These are phyloP conservation scores for Aphanomyces cochlioides DNA, from an alignment of 352 stramenopile species.

Conservation along the genomic window DNA sequence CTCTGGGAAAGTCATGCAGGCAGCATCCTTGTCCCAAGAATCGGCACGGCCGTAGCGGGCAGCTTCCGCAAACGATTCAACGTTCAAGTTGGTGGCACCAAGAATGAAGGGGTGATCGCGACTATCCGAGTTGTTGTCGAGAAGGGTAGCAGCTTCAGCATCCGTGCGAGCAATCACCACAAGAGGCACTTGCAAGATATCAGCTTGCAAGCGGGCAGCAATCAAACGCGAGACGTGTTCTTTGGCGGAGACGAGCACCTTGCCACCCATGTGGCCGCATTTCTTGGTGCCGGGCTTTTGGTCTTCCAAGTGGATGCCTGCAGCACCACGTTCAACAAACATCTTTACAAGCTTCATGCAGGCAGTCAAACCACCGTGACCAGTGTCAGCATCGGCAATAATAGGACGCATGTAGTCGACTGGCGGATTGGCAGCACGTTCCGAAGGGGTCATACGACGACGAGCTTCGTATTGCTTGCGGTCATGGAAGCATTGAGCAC, in stretches of 20 bases:
- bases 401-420: slow-evolving; percentile 97
- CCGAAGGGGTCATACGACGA: slow-evolving; percentile 66
- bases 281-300: slow-evolving; percentile 99
- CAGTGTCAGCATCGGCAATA: slow-evolving; percentile 97
- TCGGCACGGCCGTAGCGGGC: slow-evolving; percentile 55
- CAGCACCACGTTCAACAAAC: slow-evolving; percentile 96
- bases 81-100: slow-evolving; percentile 88
- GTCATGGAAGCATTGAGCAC: slow-evolving; percentile 96
- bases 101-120: slow-evolving; percentile 98
- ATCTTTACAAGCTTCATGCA: slow-evolving; percentile 99
- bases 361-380: slow-evolving; percentile 93
- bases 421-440: slow-evolving; percentile 67
- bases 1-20: slow-evolving; percentile 96
- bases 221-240: slow-evolving; percentile 97
- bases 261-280: slow-evolving; percentile 98
- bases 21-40: slow-evolving; percentile 89
- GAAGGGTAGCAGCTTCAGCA: slow-evolving; percentile 94
- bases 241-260: slow-evolving; percentile 96
- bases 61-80: slow-evolving; percentile 83
- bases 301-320: slow-evolving; percentile 98
- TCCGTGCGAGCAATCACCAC: slow-evolving; percentile 97
- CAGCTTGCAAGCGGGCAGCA: slow-evolving; percentile 92
- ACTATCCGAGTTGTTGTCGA: slow-evolving; percentile 97
- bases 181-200: slow-evolving; percentile 93
- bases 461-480: slow-evolving; percentile 95